Conservation (phyloP, 2,329 filamentous ascomycete species). For the Colletotrichum noveboracense region DNA sequence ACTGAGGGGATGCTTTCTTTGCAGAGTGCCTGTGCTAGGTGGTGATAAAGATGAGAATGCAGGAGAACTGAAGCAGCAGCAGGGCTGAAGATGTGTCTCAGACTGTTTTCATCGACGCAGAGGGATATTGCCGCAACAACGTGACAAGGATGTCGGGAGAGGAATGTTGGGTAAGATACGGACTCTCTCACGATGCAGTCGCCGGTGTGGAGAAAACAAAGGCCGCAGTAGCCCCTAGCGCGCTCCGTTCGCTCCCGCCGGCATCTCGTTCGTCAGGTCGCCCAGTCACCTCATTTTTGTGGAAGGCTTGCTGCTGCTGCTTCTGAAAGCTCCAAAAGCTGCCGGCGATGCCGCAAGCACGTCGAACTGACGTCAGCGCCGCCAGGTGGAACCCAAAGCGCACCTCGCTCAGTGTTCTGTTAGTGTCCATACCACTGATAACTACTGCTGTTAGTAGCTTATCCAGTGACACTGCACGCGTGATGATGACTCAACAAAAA, state of each 20-base stretch:
- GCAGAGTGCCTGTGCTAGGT: rapidly evolving
- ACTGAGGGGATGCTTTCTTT: rapidly evolving
- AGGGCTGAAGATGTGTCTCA: background rate
- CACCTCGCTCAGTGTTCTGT: background rate
- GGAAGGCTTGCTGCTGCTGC: background rate
- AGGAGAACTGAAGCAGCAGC: background rate
- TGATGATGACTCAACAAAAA: constrained; percentile 8
- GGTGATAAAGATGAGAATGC: background rate
- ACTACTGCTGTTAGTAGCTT: background rate
- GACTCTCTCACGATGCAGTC: background rate
- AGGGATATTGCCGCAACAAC: background rate
- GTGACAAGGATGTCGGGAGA: background rate
- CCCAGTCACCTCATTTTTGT: background rate
- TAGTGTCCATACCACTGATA: background rate
- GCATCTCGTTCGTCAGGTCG: background rate
- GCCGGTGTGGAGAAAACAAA: background rate
- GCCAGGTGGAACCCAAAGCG: background rate
- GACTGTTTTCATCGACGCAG: background rate
- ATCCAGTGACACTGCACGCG: background rate
- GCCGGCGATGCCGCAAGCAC: background rate
- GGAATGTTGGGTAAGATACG: background rate
- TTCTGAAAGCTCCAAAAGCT: background rate
- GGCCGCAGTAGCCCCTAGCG: background rate
- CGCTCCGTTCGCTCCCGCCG: background rate
- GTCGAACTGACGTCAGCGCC: constrained; percentile 14